phyloP scores from a whole-genome alignment of 768 basidiomycete species.

The Pleurotus djamor region DNA sequence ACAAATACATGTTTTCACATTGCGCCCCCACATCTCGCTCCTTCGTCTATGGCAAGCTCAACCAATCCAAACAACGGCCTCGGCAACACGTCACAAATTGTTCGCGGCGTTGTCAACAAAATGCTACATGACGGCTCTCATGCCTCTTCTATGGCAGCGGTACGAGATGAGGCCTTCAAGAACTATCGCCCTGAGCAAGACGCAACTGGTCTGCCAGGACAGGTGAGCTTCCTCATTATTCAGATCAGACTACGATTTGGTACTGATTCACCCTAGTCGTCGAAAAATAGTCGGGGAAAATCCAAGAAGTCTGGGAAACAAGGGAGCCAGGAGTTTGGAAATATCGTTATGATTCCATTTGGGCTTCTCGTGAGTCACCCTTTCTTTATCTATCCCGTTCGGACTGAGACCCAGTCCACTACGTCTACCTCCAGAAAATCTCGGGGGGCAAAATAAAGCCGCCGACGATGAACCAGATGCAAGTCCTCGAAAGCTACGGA shows the following conservation, averaged over 20 bases:
- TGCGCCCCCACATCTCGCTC: too few species aligned
- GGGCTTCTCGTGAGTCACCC: neutral
- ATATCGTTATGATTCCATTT: neutral
- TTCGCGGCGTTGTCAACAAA: neutral
- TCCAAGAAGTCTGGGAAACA: neutral
- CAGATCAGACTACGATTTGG: neutral
- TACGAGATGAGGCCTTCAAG: neutral
- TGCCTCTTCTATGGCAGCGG: neutral
- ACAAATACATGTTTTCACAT: too few species aligned
- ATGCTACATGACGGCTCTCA: neutral
- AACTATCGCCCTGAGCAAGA: neutral
- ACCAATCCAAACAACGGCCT: too few species aligned
- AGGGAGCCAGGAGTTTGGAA: neutral
- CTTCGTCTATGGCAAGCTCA: too few species aligned
- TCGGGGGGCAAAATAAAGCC: neutral
- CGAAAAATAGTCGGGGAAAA: neutral
- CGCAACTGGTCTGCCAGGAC: too few species aligned
- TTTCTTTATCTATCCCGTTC: neutral
- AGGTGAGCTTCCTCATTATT: too few species aligned
- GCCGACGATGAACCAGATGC: neutral
- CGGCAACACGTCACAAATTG: neutral
- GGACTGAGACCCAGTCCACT: neutral
- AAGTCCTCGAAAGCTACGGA: neutral
- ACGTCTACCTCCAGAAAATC: neutral
- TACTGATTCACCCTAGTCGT: neutral